Percentiles rank a stretch among this genome's conserved stretches.
Conservation (phyloP, 306 rosid genomes). For the Acacia crassicarpa region DNA sequence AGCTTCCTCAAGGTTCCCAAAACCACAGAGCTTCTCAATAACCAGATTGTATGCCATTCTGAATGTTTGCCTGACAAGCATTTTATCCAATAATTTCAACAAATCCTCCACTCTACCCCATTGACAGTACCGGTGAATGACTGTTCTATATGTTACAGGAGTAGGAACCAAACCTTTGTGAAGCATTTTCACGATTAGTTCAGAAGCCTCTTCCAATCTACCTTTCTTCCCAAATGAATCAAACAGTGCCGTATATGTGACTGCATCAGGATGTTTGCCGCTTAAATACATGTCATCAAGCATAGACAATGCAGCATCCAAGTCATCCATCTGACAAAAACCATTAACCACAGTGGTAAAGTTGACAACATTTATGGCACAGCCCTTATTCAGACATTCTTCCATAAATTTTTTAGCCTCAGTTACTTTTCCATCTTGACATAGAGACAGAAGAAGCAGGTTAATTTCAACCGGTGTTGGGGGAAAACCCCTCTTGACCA, state of each 20-base stretch:
- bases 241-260: slow-evolving; percentile 77
- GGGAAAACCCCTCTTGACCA: slow-evolving; percentile 66
- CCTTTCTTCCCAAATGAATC: slow-evolving; percentile 76
- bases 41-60: slow-evolving; percentile 72
- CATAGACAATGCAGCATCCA: slow-evolving; percentile 76
- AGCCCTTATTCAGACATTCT: slow-evolving; percentile 70
- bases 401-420: slow-evolving; percentile 75
- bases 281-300: slow-evolving; percentile 86
- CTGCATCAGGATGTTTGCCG: slow-evolving; percentile 78
- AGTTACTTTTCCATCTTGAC: slow-evolving; percentile 57
- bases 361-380: slow-evolving; percentile 80
- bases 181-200: slow-evolving; percentile 67
- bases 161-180: slow-evolving; percentile 73
- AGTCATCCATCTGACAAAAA: slow-evolving; percentile 69
- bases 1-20: slow-evolving; percentile 78
- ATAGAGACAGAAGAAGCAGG: slow-evolving; percentile 65
- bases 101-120: slow-evolving; percentile 67
- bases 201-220: slow-evolving; percentile 69
- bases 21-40: slow-evolving; percentile 79
- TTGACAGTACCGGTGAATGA: slow-evolving; percentile 74
- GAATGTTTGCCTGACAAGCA: slow-evolving; percentile 59
- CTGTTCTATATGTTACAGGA: slow-evolving; percentile 78
- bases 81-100: slow-evolving; percentile 63
- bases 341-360: slow-evolving; percentile 85
- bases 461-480: slow-evolving; percentile 87